A percentile compares a stretch with the other conserved stretches of the same genome.
Conservation (phyloP, 257 asterid species). For the Gynochthodes officinalis region DNA sequence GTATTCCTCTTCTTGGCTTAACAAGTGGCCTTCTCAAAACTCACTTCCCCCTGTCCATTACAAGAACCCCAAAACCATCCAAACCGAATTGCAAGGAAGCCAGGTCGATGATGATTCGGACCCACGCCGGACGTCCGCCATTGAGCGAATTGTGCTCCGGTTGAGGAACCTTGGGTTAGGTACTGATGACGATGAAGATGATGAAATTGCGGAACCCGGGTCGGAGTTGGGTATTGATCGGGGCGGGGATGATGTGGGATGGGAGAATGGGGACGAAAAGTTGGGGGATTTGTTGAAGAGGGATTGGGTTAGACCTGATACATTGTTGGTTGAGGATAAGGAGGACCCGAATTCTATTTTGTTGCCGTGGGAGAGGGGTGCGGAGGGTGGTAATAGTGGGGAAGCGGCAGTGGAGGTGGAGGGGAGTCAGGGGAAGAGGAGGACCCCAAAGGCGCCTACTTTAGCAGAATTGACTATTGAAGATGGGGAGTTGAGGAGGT, state of each 20-base stretch:
- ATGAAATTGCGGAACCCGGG: constrained; percentile 28
- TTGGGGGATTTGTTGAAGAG: constrained; percentile 93
- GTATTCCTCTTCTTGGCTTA: constrained; percentile 53
- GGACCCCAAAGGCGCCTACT: constrained; percentile 63
- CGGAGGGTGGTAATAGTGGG: constrained; percentile 31
- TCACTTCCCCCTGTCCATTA: constrained; percentile 26
- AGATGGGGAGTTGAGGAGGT: constrained; percentile 87
- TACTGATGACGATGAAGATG: constrained; percentile 47
- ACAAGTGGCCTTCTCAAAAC: constrained; percentile 61
- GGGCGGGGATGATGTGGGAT: constrained; percentile 6
- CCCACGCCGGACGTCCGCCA: constrained; percentile 58
- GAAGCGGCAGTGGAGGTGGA: constrained; percentile 31
- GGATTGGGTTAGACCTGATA: constrained; percentile 96
- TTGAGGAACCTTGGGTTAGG: constrained; percentile 83
- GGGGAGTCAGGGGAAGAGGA: constrained; percentile 39
- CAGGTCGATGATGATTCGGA: constrained; percentile 21
- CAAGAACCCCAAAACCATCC: constrained; percentile 23
- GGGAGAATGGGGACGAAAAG: constrained; percentile 50
- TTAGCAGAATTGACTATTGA: constrained; percentile 86
- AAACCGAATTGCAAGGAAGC: constrained; percentile 31
- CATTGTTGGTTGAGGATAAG: constrained; percentile 51
- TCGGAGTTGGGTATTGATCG: constrained; percentile 14
- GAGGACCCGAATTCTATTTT: constrained; percentile 36
- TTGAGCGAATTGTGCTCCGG: constrained; percentile 87
- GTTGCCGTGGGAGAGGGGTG: constrained; percentile 88